Evolutionary conservation across 2,329 filamentous ascomycete species (phyloP).

Genomic region (Tolypocladium tundrense): DNA sequence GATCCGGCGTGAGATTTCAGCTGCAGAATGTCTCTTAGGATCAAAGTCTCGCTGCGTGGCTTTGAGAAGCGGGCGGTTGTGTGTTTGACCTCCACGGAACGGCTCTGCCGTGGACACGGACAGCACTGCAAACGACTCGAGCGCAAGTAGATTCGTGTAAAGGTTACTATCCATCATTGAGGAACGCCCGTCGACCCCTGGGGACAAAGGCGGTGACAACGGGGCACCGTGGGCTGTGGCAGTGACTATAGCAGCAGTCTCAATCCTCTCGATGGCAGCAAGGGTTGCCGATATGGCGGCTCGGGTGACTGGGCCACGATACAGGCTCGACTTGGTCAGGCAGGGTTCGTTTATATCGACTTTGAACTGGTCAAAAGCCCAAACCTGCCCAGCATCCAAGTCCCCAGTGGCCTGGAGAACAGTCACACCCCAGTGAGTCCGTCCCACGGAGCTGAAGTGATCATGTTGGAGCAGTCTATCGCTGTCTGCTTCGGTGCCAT

Average conservation of each 20-base stretch:
- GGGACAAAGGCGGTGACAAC: conserved; percentile 2
- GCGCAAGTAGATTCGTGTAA: conserved; percentile 14
- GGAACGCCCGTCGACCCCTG: not conserved
- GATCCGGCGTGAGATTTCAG: conserved; percentile 29
- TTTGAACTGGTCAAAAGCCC: conserved; percentile 31
- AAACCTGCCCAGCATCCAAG: conserved; percentile 31
- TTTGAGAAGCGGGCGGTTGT: conserved; percentile 26
- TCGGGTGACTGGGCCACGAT: conserved; percentile 25
- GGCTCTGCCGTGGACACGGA: too few species aligned
- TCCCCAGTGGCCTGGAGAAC: conserved; percentile 27
- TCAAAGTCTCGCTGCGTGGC: conserved; percentile 27
- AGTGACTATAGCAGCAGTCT: conserved; percentile 11
- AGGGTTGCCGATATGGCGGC: conserved; percentile 25
- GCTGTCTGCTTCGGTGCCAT: conserved; percentile 22
- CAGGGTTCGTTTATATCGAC: conserved; percentile 27
- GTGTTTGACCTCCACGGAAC: conserved; percentile 15
- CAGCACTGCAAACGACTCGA: conserved; percentile 10
- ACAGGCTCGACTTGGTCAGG: conserved; percentile 29
- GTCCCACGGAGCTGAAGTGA: conserved; percentile 15
- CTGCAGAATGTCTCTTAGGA: conserved; percentile 19
- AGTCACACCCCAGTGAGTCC: conserved; percentile 29
- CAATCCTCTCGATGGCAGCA: conserved; percentile 25
- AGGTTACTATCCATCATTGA: conserved; percentile 1
- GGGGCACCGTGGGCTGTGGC: not conserved
- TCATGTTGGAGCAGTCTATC: conserved; percentile 16